Evolutionary conservation across 768 basidiomycete species (phyloP).

Genomic region (Suillus spraguei): DNA sequence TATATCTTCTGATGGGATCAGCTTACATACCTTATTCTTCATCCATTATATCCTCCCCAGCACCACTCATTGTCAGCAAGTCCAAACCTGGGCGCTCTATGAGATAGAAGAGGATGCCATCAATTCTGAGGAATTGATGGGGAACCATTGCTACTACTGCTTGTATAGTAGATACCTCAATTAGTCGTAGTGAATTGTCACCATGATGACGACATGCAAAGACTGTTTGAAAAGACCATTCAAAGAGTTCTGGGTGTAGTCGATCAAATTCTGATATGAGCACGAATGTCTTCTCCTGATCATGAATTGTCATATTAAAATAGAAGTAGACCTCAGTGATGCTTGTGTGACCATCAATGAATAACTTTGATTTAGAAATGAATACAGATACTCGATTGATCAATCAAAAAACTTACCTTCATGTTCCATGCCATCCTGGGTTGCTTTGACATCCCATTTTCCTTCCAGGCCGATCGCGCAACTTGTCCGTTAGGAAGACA

Average conservation of each 20-base stretch:
- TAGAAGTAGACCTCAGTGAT: slow-evolving; percentile 8
- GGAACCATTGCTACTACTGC: too few species aligned
- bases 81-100: too few species aligned
- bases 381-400: background rate
- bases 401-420: slow-evolving; percentile 26
- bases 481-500: slow-evolving; percentile 27
- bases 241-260: slow-evolving; percentile 17
- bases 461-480: slow-evolving; percentile 29
- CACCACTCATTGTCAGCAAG: too few species aligned
- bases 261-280: background rate
- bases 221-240: slow-evolving; percentile 19
- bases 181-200: slow-evolving; percentile 14
- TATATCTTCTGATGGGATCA: too few species aligned
- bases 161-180: slow-evolving; percentile 9
- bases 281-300: background rate
- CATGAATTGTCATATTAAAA: slow-evolving; percentile 9
- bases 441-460: slow-evolving; percentile 20
- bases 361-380: background rate
- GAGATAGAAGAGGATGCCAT: too few species aligned
- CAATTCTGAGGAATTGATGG: too few species aligned
- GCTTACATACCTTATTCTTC: too few species aligned
- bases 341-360: background rate
- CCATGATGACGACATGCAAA: slow-evolving; percentile 22
- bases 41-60: too few species aligned
- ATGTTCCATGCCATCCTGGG: slow-evolving; percentile 34